A percentile compares a stretch with the other conserved stretches of the same genome.
Evolutionary conservation across 306 rosid species (phyloP).

Genomic region (Gastrolobium villosum): DNA sequence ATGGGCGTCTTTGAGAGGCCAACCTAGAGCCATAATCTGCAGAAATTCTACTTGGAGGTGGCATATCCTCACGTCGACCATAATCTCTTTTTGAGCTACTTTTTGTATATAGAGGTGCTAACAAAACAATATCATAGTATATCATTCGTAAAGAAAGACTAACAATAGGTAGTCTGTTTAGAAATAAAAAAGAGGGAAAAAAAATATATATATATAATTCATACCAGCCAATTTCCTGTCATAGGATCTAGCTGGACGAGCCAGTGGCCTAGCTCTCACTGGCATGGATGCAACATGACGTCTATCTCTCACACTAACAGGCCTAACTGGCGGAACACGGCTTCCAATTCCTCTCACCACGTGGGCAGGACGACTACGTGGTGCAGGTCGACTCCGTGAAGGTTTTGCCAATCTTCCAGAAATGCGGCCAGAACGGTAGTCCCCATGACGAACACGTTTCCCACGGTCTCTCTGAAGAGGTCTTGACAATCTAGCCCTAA

Average conservation of each 20-base stretch:
- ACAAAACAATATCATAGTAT: slow-evolving; percentile 32
- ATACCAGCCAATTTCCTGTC: slow-evolving; percentile 84
- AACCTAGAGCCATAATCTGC: slow-evolving; percentile 75
- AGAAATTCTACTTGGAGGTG: slow-evolving; percentile 73
- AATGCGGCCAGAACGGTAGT: slow-evolving; percentile 60
- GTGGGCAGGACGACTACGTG: slow-evolving; percentile 62
- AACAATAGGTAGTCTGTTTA: slow-evolving; percentile 25
- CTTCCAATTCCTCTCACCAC: slow-evolving; percentile 65
- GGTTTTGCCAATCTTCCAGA: slow-evolving; percentile 64
- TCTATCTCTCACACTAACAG: slow-evolving; percentile 73
- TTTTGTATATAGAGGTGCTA: slow-evolving; percentile 80
- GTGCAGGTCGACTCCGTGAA: slow-evolving; percentile 69
- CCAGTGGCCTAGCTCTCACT: slow-evolving; percentile 67
- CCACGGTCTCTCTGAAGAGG: slow-evolving; percentile 85
- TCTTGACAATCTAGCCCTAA: slow-evolving; percentile 94
- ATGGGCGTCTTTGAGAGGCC: slow-evolving; percentile 72
- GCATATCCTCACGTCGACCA: slow-evolving; percentile 76
- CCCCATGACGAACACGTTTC: slow-evolving; percentile 69
- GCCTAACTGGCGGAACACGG: slow-evolving; percentile 67
- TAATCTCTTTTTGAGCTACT: slow-evolving; percentile 85
- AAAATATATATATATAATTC: not conserved
- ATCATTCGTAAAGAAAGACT: slow-evolving; percentile 23
- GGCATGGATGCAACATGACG: slow-evolving; percentile 68
- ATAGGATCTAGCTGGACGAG: slow-evolving; percentile 78
- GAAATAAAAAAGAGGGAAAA: not conserved